These are phyloP conservation scores for Corylus heterophylla DNA, from an alignment of 306 rosid genomes.

Conservation along the genomic window DNA sequence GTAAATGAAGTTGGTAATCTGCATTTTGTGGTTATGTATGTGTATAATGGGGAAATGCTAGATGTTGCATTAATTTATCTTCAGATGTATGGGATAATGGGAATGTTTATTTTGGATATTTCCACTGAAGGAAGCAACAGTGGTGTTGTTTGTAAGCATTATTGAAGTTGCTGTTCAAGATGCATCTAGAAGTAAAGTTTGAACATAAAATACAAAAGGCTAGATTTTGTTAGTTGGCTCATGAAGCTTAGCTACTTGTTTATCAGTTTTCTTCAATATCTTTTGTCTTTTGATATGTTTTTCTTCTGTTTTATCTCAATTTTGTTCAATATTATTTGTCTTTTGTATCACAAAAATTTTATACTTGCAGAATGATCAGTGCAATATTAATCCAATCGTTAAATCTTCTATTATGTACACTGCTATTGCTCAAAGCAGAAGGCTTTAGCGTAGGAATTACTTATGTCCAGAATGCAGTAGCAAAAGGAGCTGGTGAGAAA, in stretches of 20 bases:
- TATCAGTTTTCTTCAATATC: not conserved
- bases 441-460: conserved; percentile 67
- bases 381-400: conserved; percentile 49
- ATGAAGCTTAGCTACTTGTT: not conserved
- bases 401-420: conserved; percentile 37
- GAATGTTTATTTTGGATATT: conserved; percentile 18
- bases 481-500: conserved; percentile 89
- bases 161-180: not conserved
- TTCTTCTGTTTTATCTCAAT: conserved; percentile 13
- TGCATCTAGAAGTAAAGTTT: not conserved
- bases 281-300: not conserved
- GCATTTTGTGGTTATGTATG: not conserved
- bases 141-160: conserved; percentile 11
- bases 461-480: conserved; percentile 55
- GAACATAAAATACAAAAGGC: not conserved
- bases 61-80: conserved; percentile 11
- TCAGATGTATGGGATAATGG: not conserved
- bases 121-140: conserved; percentile 13
- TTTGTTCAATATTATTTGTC: conserved; percentile 7
- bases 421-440: conserved; percentile 46
- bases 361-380: conserved; percentile 59
- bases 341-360: conserved; percentile 10
- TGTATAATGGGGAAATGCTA: not conserved
- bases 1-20: not conserved
- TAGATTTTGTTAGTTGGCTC: not conserved